phyloP scores from a whole-genome alignment of 192 early-diverging fungal genomes.

The Entomortierella lignicola region DNA sequence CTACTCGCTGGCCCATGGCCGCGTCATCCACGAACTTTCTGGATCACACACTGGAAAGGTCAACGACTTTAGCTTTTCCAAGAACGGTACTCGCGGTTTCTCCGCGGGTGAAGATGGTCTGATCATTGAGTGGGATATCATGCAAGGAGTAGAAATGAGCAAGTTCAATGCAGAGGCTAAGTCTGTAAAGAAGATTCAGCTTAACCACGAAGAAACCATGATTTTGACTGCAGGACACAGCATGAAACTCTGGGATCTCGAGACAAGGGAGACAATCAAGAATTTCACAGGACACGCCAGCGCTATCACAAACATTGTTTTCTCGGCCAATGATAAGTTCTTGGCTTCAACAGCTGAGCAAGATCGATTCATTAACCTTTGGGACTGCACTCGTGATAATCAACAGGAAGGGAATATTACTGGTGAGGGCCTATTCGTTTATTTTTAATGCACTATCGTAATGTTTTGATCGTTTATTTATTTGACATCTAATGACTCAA shows the following conservation, averaged over 20 bases:
- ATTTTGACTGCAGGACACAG: slow-evolving; percentile 65
- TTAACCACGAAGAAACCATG: slow-evolving; percentile 64
- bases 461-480: background rate
- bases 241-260: slow-evolving; percentile 66
- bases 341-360: slow-evolving; percentile 60
- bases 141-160: slow-evolving; percentile 58
- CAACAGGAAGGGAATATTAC: slow-evolving; percentile 55
- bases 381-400: slow-evolving; percentile 58
- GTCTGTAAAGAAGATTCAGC: slow-evolving; percentile 56
- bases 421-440: slow-evolving; percentile 26
- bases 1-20: slow-evolving; percentile 63
- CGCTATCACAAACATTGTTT: slow-evolving; percentile 59
- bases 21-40: slow-evolving; percentile 52
- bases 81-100: slow-evolving; percentile 58
- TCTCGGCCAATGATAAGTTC: slow-evolving; percentile 61
- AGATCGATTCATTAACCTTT: slow-evolving; percentile 67
- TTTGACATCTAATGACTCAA: background rate
- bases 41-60: slow-evolving; percentile 61
- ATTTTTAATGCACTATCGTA: no score
- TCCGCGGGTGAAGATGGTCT: slow-evolving; percentile 61
- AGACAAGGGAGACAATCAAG: slow-evolving; percentile 57
- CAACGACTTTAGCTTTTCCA: slow-evolving; percentile 62
- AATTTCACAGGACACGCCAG: slow-evolving; percentile 68
- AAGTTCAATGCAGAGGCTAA: slow-evolving; percentile 66
- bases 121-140: slow-evolving; percentile 67